phyloP scores from a whole-genome alignment of 257 asterid species.

The Anisodus tanguticus region DNA sequence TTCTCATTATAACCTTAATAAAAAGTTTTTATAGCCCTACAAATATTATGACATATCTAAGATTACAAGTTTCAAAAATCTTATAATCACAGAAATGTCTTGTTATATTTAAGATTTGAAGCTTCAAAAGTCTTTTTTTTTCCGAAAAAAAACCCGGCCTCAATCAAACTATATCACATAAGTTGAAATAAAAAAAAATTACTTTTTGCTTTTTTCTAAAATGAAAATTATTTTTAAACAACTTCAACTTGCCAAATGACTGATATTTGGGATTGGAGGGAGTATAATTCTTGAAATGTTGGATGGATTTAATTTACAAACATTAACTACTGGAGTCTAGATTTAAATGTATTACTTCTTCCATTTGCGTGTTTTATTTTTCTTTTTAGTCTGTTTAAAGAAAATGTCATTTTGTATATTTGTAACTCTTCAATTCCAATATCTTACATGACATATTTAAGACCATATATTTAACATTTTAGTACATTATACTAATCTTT shows the following conservation, averaged over 20 bases:
- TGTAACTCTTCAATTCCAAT: too few relatives aligned
- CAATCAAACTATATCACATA: neutral
- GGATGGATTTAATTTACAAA: neutral
- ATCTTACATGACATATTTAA: too few relatives aligned
- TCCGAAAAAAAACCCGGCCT: neutral
- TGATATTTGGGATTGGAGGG: neutral
- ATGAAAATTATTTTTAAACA: neutral
- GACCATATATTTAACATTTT: too few relatives aligned
- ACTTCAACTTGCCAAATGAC: neutral
- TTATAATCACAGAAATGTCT: too few relatives aligned
- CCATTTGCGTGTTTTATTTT: too few relatives aligned
- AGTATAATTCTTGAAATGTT: neutral
- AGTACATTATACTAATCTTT: too few relatives aligned
- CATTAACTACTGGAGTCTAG: neutral
- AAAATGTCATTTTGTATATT: too few relatives aligned
- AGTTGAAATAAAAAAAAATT: accelerated
- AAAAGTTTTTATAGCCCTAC: neutral
- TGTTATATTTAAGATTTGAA: neutral
- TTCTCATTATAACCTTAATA: too few relatives aligned
- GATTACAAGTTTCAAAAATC: too few relatives aligned
- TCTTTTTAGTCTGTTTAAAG: too few relatives aligned
- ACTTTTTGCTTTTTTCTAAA: neutral
- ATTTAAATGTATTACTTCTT: too few relatives aligned
- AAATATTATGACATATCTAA: neutral
- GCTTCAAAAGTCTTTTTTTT: neutral